phyloP scores from a whole-genome alignment of 495 filamentous ascomycete genomes.

The Aspergillus taichungensis region DNA sequence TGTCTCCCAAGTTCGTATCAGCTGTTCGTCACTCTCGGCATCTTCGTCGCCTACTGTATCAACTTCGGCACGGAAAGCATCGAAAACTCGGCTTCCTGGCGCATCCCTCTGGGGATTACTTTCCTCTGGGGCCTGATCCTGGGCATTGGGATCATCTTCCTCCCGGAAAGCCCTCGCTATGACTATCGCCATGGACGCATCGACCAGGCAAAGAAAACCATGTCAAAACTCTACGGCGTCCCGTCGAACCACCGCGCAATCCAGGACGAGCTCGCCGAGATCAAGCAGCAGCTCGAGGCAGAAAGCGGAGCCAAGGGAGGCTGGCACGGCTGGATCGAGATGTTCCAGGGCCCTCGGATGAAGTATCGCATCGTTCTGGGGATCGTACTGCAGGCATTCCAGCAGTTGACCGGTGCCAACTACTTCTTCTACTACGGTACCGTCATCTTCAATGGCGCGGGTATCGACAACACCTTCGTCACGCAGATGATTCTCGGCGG shows the following conservation, averaged over 20 bases:
- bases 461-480: slow-evolving; percentile 55
- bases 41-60: slow-evolving; percentile 67
- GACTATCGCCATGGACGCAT: slow-evolving; percentile 54
- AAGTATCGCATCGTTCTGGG: slow-evolving; percentile 55
- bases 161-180: slow-evolving; percentile 63
- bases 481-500: slow-evolving; percentile 65
- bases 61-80: slow-evolving; percentile 58
- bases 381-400: slow-evolving; percentile 48
- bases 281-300: slow-evolving; percentile 45
- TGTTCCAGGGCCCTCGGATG: slow-evolving; percentile 60
- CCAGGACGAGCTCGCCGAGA: slow-evolving; percentile 54
- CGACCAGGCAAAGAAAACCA: slow-evolving; percentile 53
- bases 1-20: slow-evolving; percentile 50
- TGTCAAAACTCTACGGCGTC: slow-evolving; percentile 60
- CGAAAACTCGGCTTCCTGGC: slow-evolving; percentile 47
- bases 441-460: slow-evolving; percentile 57
- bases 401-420: slow-evolving; percentile 34
- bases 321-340: slow-evolving; percentile 28
- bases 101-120: slow-evolving; percentile 68
- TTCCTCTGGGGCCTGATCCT: slow-evolving; percentile 66
- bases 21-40: slow-evolving; percentile 76
- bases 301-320: slow-evolving; percentile 37
- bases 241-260: slow-evolving; percentile 51
- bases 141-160: slow-evolving; percentile 52
- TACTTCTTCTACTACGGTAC: slow-evolving; percentile 77